Evolutionary conservation across 129 eudicot species (phyloP), one percentile per base, ranked within the genome.

Genomic region (Rutidosis leptorrhynchoides): DNA sequence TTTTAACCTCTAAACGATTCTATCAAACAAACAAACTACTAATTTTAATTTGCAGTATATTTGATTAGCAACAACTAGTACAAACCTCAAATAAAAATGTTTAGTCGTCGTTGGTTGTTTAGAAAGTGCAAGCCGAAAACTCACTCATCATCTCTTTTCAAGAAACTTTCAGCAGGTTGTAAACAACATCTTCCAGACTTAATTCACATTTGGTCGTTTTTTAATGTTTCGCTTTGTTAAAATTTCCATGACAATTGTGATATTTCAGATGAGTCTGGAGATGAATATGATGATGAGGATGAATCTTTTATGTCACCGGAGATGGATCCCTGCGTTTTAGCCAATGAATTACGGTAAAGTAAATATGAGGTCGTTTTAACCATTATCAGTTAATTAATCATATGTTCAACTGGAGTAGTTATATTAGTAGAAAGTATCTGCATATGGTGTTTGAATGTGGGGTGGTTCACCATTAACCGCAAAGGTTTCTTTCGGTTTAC

Each of bases 321-420:
- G 53, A 78, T 48, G 40, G 84, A 76, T 70, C 83, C 84, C 6
- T 72, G 81, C 82, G 79, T 32, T 69, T 14, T 75, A 62, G 72
- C 75, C 58, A 60, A 70, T 63, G 82, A 81, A 68, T 69, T 91
- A 49, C 80, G 94, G 97, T 87, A 61, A 49, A n/a, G n/a, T n/a
- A n/a, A n/a, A n/a, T n/a, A n/a, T n/a, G n/a, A n/a, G n/a, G n/a
- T n/a, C n/a, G n/a, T n/a, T n/a, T n/a, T n/a, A n/a, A n/a, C n/a
- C n/a, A n/a, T n/a, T n/a, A n/a, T n/a, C n/a, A n/a, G n/a, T n/a
- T n/a, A n/a, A n/a, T n/a, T n/a, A n/a, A n/a, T n/a, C n/a, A n/a
- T n/a, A n/a, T n/a, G n/a, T n/a, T n/a, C n/a, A n/a, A n/a, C n/a
- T n/a, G n/a, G n/a, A n/a, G n/a, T n/a, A n/a, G n/a, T n/a, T n/a